Evolutionary conservation across 352 stramenopile species (phyloP), one percentile per base, ranked within the genome.

Genomic region (Globisporangium middletonii): DNA sequence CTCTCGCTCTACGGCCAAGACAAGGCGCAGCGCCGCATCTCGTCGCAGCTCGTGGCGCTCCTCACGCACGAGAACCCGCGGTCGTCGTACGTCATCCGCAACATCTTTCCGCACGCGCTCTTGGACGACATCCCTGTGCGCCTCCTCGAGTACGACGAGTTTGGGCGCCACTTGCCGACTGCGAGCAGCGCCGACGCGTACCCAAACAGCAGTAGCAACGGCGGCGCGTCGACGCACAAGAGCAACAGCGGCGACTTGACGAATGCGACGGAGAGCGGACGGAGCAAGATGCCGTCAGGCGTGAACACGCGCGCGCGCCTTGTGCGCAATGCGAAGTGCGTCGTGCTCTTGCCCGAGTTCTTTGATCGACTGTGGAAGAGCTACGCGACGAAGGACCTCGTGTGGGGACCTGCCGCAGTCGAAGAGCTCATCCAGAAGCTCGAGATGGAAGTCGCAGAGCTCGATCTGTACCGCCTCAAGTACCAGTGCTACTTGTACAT

Each of bases 41-140:
- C 86, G 23, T 92, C 79, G 1, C 86, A 95, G 53, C 62, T 95
- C 47, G 83, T 95, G 4, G 86, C 86, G 33, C 62, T 95, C 23
- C 67, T 95, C 47, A 95, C 82, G 5, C 86, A 95, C 51, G 86
- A 95, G 54, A 95, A 95, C 28, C 64, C 83, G 12, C 78, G 83
- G 4, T 95, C 86, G 19, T 95, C 86, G 9, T 83, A 78, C 23
- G 78, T 93, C 3, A 83, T 95, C 59, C 86, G 86, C 9, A 89
- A 89, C 56, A 76, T 89, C 43, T 95, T 95, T 41, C 86, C 86
- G 8, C 81, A 91, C 57, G 77, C 81, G 18, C 66, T 95, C 30
- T 55, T 95, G 8, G 82, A 92, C 66, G 86, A 95, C 46, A 67
- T 92, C 23, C 81, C 83, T 28, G 67, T 85, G 15, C 74, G 68